Evolutionary conservation across 495 filamentous ascomycete genomes (phyloP).

Genomic region (Neurospora hispaniola): DNA sequence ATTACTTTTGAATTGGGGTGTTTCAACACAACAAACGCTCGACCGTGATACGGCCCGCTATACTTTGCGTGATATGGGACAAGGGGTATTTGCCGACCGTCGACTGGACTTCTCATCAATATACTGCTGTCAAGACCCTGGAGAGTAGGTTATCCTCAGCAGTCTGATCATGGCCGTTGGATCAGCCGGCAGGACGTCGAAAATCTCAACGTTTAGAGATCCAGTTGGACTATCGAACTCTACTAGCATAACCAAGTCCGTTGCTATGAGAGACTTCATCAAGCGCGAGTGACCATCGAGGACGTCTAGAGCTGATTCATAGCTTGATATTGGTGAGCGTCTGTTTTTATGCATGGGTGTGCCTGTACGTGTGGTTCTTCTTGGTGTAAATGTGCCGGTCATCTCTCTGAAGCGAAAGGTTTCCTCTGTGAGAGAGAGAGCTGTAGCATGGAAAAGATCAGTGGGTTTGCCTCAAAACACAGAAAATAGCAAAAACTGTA

Average conservation of each 20-base stretch:
- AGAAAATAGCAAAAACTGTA: not conserved
- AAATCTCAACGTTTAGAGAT: not conserved
- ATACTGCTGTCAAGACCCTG: not conserved
- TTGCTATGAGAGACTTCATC: not conserved
- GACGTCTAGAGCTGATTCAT: not conserved
- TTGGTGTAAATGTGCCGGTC: not conserved
- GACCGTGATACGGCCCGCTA: not conserved
- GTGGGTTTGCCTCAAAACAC: not conserved
- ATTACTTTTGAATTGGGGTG: not conserved
- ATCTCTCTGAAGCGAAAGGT: not conserved
- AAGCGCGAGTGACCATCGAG: not conserved
- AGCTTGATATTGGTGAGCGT: not conserved
- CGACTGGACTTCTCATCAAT: not conserved
- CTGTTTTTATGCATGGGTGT: not conserved
- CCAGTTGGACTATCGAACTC: not conserved
- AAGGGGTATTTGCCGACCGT: not conserved
- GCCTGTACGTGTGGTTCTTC: not conserved
- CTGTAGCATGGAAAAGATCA: constrained; percentile 3
- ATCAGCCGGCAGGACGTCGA: not conserved
- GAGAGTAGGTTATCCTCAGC: not conserved
- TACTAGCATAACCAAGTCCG: not conserved
- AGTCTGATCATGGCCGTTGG: not conserved
- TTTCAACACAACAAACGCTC: not conserved
- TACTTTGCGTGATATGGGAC: not conserved
- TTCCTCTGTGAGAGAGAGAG: not conserved